A percentile compares a stretch with the other conserved stretches of the same genome.
Conservation (phyloP, 140 eudicot species). For the Eryngium alpinum region DNA sequence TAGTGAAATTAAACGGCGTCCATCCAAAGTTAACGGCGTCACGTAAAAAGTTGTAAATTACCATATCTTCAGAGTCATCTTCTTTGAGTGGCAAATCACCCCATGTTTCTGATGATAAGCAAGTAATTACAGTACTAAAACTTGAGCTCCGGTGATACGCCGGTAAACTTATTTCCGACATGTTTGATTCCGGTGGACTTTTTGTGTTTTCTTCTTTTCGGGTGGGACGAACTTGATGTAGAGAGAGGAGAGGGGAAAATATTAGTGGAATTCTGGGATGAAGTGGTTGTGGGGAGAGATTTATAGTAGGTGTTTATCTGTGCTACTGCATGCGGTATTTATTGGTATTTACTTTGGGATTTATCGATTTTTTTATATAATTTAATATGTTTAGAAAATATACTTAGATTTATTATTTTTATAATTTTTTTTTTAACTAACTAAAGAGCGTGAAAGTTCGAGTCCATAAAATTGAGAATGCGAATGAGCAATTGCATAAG, state of each 20-base stretch:
- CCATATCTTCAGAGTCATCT: slow-evolving; percentile 82
- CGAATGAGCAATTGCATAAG: too few species aligned
- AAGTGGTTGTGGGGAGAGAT: not conserved
- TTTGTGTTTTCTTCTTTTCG: not conserved
- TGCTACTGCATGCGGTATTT: too few species aligned
- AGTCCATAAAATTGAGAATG: too few species aligned
- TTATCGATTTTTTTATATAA: too few species aligned
- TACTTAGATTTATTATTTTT: too few species aligned
- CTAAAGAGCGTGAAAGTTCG: too few species aligned
- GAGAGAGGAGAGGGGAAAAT: not conserved
- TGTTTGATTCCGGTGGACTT: not conserved
- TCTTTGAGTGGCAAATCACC: slow-evolving; percentile 76
- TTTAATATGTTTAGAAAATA: too few species aligned
- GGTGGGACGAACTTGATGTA: not conserved
- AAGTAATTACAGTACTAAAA: slow-evolving; percentile 52
- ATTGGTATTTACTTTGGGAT: too few species aligned
- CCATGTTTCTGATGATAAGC: slow-evolving; percentile 70
- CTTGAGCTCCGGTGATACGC: slow-evolving; percentile 52
- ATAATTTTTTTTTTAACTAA: too few species aligned
- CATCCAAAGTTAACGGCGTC: slow-evolving; percentile 76
- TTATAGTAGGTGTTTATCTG: slow-evolving; percentile 23
- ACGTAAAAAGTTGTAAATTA: slow-evolving; percentile 50
- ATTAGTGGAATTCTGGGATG: not conserved
- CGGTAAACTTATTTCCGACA: slow-evolving; percentile 22
- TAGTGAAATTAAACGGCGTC: slow-evolving; percentile 55